Evolutionary conservation across 495 filamentous ascomycete species (phyloP).

Genomic region (Chlorociboria aeruginascens): DNA sequence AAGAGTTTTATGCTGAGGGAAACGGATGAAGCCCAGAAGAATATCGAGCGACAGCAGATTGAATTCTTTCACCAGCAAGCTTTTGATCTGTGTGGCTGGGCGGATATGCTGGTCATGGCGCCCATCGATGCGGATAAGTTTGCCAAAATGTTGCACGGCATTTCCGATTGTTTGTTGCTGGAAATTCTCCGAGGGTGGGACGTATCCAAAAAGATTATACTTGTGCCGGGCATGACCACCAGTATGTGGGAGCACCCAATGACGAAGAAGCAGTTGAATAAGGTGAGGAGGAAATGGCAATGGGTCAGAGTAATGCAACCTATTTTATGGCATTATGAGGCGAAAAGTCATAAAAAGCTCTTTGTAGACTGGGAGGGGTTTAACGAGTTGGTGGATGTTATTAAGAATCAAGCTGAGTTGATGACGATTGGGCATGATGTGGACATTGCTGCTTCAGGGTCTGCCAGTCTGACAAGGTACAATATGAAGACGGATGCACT

Average conservation of each 20-base stretch:
- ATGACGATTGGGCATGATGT: conserved; percentile 49
- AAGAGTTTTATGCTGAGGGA: conserved; percentile 6
- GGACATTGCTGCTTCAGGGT: conserved; percentile 33
- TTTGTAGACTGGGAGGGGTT: conserved; percentile 55
- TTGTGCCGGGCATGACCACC: conserved; percentile 73
- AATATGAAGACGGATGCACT: conserved; percentile 14
- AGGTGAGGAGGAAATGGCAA: conserved; percentile 67
- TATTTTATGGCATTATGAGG: conserved; percentile 60
- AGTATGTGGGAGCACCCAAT: conserved; percentile 80
- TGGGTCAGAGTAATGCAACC: conserved; percentile 66
- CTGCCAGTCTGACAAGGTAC: conserved; percentile 13
- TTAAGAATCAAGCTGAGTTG: conserved; percentile 54
- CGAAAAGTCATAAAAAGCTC: conserved; percentile 28
- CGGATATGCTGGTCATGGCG: conserved; percentile 71
- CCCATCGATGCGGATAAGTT: conserved; percentile 74
- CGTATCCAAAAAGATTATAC: conserved; percentile 65
- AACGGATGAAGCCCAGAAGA: conserved; percentile 13
- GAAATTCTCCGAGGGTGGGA: conserved; percentile 73
- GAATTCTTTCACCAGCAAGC: conserved; percentile 40
- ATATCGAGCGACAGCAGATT: conserved; percentile 24
- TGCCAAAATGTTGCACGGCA: conserved; percentile 71
- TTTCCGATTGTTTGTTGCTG: conserved; percentile 60
- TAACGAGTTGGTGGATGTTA: conserved; percentile 48
- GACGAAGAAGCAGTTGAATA: conserved; percentile 69
- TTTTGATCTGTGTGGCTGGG: conserved; percentile 69